Conservation (phyloP, 495 filamentous ascomycete species). For the Hypoxylon cercidicola region DNA sequence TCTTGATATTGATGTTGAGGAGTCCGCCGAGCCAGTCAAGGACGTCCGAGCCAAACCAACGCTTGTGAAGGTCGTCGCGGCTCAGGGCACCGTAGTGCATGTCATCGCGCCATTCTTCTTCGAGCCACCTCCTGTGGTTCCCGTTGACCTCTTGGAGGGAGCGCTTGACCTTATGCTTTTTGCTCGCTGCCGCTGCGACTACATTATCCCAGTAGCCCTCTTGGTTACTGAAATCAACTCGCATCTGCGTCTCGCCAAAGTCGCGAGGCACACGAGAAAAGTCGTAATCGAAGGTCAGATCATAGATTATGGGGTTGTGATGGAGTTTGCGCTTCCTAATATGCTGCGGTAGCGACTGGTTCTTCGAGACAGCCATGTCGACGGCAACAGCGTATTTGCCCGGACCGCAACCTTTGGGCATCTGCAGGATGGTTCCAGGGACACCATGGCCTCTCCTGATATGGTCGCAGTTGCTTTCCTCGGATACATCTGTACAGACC, state of each 20-base stretch:
- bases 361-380: conserved; percentile 15
- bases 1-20: too few species aligned
- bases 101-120: conserved; percentile 52
- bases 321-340: neutral
- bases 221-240: conserved; percentile 53
- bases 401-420: conserved; percentile 50
- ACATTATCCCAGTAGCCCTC: conserved; percentile 50
- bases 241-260: conserved; percentile 46
- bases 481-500: conserved; percentile 38
- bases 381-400: conserved; percentile 54
- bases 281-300: conserved; percentile 49
- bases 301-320: conserved; percentile 30
- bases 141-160: conserved; percentile 46
- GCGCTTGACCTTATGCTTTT: conserved; percentile 42
- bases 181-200: conserved; percentile 33
- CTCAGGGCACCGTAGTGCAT: conserved; percentile 29
- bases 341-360: conserved; percentile 33
- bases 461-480: conserved; percentile 29
- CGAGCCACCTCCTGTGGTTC: conserved; percentile 49
- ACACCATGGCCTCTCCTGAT: too few species aligned
- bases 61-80: conserved; percentile 37
- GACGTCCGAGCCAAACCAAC: conserved; percentile 42
- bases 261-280: conserved; percentile 47
- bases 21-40: conserved; percentile 18
- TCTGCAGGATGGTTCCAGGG: conserved; percentile 47